These are phyloP conservation scores for Solanum phureja DNA, from an alignment of 257 asterid species.

Conservation along the genomic window DNA sequence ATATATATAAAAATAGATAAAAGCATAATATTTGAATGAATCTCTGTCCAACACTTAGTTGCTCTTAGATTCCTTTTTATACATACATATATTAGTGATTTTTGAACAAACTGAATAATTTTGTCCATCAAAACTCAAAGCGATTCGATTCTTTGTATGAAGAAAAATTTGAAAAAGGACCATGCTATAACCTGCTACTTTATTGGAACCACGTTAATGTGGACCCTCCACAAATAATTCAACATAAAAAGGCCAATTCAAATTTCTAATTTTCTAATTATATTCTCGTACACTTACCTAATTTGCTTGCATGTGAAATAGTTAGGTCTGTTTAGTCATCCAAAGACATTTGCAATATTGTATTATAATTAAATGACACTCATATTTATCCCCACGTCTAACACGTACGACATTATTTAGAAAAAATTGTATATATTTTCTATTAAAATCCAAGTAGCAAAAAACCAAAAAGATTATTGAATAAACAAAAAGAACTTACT, in stretches of 20 bases:
- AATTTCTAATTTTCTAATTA: background rate
- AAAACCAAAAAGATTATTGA: accelerated
- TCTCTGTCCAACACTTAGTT: background rate
- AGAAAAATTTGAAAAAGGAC: background rate
- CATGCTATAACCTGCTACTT: background rate
- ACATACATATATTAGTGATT: background rate
- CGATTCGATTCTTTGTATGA: background rate
- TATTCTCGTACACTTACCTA: background rate
- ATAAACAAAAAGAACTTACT: background rate
- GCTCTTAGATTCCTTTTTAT: background rate
- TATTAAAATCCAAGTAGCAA: background rate
- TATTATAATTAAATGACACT: background rate
- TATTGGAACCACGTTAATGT: background rate
- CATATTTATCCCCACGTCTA: background rate
- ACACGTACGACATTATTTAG: background rate
- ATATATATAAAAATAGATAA: too few relatives aligned
- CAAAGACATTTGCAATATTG: background rate
- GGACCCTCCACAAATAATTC: background rate
- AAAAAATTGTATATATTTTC: background rate
- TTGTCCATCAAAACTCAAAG: accelerated
- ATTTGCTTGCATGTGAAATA: background rate
- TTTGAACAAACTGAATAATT: background rate
- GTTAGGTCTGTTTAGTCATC: background rate
- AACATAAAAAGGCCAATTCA: background rate
- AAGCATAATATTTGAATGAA: background rate